These are phyloP conservation scores for Fusarium nematophilum DNA, from an alignment of 2,329 filamentous ascomycete species.

Conservation along the genomic window DNA sequence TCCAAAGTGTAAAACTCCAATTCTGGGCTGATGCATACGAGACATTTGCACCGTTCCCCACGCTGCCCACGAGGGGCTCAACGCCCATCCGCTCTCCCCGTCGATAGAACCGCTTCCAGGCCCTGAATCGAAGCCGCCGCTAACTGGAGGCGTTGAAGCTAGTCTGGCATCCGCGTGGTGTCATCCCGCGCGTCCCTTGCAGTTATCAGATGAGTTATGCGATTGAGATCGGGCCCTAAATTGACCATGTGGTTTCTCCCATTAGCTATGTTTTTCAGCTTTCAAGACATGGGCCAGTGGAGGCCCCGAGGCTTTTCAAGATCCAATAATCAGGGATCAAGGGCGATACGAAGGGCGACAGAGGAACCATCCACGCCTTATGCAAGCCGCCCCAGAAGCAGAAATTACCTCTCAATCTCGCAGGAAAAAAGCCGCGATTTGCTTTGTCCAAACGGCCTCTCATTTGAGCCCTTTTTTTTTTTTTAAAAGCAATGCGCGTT, in stretches of 20 bases:
- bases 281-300: neutral
- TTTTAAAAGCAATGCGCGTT: neutral
- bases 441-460: constrained; percentile 1
- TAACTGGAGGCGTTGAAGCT: no score
- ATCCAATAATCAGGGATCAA: neutral
- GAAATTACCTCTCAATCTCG: neutral
- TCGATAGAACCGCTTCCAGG: no score
- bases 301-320: no score
- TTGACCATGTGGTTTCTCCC: neutral
- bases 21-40: no score
- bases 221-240: neutral
- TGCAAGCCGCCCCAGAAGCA: constrained; percentile 3
- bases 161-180: no score
- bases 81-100: no score
- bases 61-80: no score
- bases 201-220: constrained; percentile 1
- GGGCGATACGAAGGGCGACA: neutral
- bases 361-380: neutral
- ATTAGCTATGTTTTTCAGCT: neutral
- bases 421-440: neutral
- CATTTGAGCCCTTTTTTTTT: neutral
- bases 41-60: no score
- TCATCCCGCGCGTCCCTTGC: no score
- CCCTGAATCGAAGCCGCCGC: no score
- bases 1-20: no score